Evolutionary conservation across 208 protist genomes (phyloP).

Genomic region (Leishmania tropica): DNA sequence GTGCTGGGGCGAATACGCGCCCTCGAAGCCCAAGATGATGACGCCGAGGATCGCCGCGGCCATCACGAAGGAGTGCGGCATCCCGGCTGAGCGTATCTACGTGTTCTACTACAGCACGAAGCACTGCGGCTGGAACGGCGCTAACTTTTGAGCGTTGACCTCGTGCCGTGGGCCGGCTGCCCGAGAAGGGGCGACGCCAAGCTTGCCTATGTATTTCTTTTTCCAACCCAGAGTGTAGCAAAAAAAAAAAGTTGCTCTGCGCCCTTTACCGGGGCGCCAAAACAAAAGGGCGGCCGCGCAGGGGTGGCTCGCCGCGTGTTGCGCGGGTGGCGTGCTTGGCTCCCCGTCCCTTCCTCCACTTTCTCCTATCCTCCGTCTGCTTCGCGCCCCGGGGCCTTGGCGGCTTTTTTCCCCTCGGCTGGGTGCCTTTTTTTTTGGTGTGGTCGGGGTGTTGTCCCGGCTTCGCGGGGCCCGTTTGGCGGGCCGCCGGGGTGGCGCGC

Average conservation of each 20-base stretch:
- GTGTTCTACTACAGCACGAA: slow-evolving; percentile 35
- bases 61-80: slow-evolving; percentile 26
- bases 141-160: slow-evolving; percentile 26
- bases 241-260: not conserved
- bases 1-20: slow-evolving; percentile 11
- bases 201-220: not conserved
- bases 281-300: not conserved
- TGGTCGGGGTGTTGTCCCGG: too few species aligned
- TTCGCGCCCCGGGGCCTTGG: not conserved
- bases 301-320: not conserved
- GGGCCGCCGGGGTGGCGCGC: too few species aligned
- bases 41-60: slow-evolving; percentile 31
- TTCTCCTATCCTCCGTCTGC: not conserved
- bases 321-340: not conserved
- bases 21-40: slow-evolving; percentile 9
- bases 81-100: slow-evolving; percentile 34
- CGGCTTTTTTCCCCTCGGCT: too few species aligned
- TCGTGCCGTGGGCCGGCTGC: not conserved
- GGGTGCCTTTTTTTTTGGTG: too few species aligned
- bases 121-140: slow-evolving; percentile 38
- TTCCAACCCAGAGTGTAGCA: not conserved
- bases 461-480: too few species aligned
- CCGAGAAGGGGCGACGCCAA: not conserved
- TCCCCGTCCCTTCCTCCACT: not conserved
- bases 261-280: not conserved